Base-by-base conservation (phyloP, 768 basidiomycete genomes). In the Rhodosporidiobolus odoratus region DNA sequence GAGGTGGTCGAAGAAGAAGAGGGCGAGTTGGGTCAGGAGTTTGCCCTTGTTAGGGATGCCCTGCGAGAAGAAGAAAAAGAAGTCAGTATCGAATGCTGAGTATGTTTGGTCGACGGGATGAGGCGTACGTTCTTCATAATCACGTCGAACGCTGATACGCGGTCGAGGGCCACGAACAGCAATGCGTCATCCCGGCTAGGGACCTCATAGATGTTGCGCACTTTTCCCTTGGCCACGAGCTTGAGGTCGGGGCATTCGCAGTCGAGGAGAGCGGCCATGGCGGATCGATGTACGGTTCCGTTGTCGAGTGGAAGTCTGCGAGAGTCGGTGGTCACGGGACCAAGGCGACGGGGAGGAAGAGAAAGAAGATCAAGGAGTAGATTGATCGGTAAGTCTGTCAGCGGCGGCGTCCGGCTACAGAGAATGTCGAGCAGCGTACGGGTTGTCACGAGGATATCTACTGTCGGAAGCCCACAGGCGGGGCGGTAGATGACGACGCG, bases 111-210 rank as follows among this genome's bases (percentile, higher is more conserved):
- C 30, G 17, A 34, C n/a, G 19, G 47, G 50, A 21, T 2, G 48
- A 4, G 38, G 83, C 91, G 76, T 78, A 97, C 95, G 80, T 95
- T 92, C 78, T 87, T 86, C 71, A 99, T 84, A 77, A 98, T 88
- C 75, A 96, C 89, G 83, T 99, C 95, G 83, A 91, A 98, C 0
- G 94, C 94, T 27, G 91, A 95, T 78, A 98, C 95, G 72, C 96
- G 85, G 81, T 99, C 96, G 16, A 90, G 88, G 17, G 95, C 94
- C 67, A 98, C 88, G 78, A 98, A 98, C 50, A 99, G 84, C 27
- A 99, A 84, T 65, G 80, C 80, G 61, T 82, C 80, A 16, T 78
- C 75, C 74, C 86, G 84, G 62, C 87, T 84, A 30, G 85, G 83
- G 10, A 86, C 86, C 9, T 88, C 87, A 81, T 99, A 98, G 78